Conservation (phyloP, 2,329 filamentous ascomycete genomes). For the Xenoacremonium recifei region DNA sequence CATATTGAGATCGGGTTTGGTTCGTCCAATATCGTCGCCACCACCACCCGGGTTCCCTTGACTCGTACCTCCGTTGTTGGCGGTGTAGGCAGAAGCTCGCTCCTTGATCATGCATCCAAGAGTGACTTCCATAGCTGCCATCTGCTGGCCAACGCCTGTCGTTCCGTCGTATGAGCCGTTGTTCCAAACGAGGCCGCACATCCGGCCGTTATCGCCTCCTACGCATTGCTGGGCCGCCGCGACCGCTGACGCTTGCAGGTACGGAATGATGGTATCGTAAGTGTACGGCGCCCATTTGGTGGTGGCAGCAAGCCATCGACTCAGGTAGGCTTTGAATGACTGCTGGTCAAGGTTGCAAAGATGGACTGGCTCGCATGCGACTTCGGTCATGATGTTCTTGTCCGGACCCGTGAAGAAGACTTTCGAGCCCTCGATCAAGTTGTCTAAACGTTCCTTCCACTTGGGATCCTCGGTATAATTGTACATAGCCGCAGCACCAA, state of each 20-base stretch:
- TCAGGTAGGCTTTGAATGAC: slow-evolving; percentile 63
- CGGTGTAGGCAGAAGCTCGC: slow-evolving; percentile 42
- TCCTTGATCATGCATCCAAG: slow-evolving; percentile 57
- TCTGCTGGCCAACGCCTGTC: slow-evolving; percentile 67
- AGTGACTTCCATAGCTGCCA: slow-evolving; percentile 66
- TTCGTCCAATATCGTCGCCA: slow-evolving; percentile 44
- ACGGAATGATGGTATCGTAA: slow-evolving; percentile 48
- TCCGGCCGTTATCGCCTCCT: slow-evolving; percentile 53
- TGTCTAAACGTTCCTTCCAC: slow-evolving; percentile 60
- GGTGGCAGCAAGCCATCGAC: slow-evolving; percentile 60
- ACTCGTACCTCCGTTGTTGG: slow-evolving; percentile 57
- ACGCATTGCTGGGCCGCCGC: slow-evolving; percentile 57
- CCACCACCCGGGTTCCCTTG: slow-evolving; percentile 45
- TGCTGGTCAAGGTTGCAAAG: slow-evolving; percentile 62
- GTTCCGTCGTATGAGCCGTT: slow-evolving; percentile 56
- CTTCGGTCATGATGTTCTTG: slow-evolving; percentile 61
- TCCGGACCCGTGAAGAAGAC: slow-evolving; percentile 54
- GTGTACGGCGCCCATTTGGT: slow-evolving; percentile 65
- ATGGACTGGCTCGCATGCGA: slow-evolving; percentile 61
- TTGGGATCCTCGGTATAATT: slow-evolving; percentile 53
- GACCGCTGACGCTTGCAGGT: slow-evolving; percentile 53
- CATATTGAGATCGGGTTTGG: slow-evolving; percentile 25
- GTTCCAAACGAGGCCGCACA: slow-evolving; percentile 62
- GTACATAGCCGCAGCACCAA: slow-evolving; percentile 67
- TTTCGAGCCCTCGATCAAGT: slow-evolving; percentile 51